Percentiles rank a stretch among this genome's conserved stretches.
phyloP scores from a whole-genome alignment of 2,329 filamentous ascomycete species.

The Exophiala calicioides region DNA sequence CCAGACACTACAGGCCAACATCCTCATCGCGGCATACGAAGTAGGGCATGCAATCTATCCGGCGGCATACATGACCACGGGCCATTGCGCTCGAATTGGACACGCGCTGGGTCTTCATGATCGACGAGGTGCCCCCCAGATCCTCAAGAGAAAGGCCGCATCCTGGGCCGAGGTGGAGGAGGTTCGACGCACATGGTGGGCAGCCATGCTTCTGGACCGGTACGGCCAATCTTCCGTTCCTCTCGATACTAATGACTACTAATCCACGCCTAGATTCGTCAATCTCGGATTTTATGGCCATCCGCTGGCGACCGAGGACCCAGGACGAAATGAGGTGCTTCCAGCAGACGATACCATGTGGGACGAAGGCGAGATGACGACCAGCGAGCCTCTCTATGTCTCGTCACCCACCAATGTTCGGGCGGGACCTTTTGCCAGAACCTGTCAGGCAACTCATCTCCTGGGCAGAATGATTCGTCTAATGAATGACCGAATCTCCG shows the following conservation, averaged over 20 bases:
- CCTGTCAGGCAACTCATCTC: slow-evolving; percentile 39
- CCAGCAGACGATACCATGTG: slow-evolving; percentile 31
- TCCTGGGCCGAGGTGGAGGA: slow-evolving; percentile 34
- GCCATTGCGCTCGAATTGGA: slow-evolving; percentile 30
- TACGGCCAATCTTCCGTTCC: slow-evolving; percentile 7
- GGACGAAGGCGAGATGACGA: slow-evolving; percentile 29
- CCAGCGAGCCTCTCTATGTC: slow-evolving; percentile 32
- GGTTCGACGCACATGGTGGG: slow-evolving; percentile 32
- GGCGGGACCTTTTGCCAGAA: slow-evolving; percentile 37
- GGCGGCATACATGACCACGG: slow-evolving; percentile 36
- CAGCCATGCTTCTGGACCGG: slow-evolving; percentile 33
- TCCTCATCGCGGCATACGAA: slow-evolving; percentile 39
- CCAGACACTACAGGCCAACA: slow-evolving; percentile 34
- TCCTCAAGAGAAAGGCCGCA: slow-evolving; percentile 18
- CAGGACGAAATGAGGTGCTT: slow-evolving; percentile 27
- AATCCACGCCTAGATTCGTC: slow-evolving; percentile 28
- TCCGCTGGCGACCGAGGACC: slow-evolving; percentile 32
- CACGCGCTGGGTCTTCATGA: slow-evolving; percentile 30
- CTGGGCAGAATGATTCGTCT: slow-evolving; percentile 37
- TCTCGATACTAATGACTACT: neutral
- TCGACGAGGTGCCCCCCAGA: slow-evolving; percentile 26
- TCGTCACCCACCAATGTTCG: slow-evolving; percentile 29
- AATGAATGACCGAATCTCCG: slow-evolving; percentile 34
- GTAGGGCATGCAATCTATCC: slow-evolving; percentile 41
- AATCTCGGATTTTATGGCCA: slow-evolving; percentile 30